Base-by-base conservation (phyloP, 2,329 filamentous ascomycete genomes). In the Fusarium zealandicum region DNA sequence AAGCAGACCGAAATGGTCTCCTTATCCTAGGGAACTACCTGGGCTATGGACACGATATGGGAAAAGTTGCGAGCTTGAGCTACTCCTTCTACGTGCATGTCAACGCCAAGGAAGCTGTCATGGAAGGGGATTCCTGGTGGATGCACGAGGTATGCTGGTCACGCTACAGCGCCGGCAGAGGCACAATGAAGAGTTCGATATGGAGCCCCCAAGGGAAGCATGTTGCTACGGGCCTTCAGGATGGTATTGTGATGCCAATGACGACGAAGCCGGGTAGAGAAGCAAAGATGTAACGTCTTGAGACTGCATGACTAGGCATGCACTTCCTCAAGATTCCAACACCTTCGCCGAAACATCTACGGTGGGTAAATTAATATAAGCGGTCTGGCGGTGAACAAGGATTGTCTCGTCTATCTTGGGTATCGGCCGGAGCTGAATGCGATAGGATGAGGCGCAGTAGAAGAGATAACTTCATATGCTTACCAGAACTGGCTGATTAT, bases 151-250 rank as follows among this genome's bases (percentile, higher is more conserved):
- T 73, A 1, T 74, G 64, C 27, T 83, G 81, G 65, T 79, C 82
- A 4, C 69, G 81, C 17, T 72, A 77, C 3, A 76, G 70, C 17
- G 75, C 77, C 3, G 80, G 80, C 0, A 71, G 81, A 35, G 78
- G 74, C 2, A 73, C 80, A 40, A 69, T 84, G 54, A 72, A 79
- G 66, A 77, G 73, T 47, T 79, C 79, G 69, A 77, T 82, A 27
- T 84, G 82, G 82, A 84, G 80, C 53, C 81, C 82, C 0, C 60
- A 68, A 3, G 81, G 82, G 3, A 72, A 77, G 17, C 82, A 84
- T 59, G 76, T 84, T 2, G 82, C 81, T 5, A 82, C 78, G 1
- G 80, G 78, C 38, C 83, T 81, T 52, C 82, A 84, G 58, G 82
- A 84, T 55, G 81, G 81, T 3, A 74, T 82, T 9, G 56, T 77